phyloP scores from a whole-genome alignment of 2,329 filamentous ascomycete species.

The Colletotrichum gloeosporioides region DNA sequence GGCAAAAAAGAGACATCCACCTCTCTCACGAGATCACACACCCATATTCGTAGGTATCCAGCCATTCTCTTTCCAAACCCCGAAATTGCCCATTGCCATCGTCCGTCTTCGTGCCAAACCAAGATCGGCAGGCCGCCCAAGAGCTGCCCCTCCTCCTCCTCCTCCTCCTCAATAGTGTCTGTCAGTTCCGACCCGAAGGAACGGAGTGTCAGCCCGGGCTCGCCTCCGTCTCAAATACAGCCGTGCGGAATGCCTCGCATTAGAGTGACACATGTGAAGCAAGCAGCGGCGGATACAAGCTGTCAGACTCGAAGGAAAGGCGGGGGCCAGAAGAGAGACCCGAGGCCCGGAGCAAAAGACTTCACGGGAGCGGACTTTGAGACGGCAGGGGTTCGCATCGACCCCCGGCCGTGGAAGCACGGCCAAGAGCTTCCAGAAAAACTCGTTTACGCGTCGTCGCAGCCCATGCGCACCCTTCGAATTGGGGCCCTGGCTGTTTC shows the following conservation, averaged over 20 bases:
- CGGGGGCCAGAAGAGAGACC: background rate
- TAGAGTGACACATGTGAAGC: background rate
- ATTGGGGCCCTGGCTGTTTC: background rate
- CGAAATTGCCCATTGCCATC: background rate
- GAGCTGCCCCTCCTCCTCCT: background rate
- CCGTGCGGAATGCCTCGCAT: background rate
- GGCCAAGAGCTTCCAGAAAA: constrained; percentile 12
- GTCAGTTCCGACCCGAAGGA: background rate
- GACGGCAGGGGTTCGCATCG: background rate
- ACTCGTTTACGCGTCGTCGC: background rate
- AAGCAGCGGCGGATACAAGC: background rate
- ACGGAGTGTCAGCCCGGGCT: background rate
- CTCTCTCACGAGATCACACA: background rate
- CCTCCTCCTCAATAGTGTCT: background rate
- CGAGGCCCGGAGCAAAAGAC: background rate
- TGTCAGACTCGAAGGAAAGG: background rate
- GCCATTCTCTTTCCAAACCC: background rate
- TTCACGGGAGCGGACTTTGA: constrained; percentile 2
- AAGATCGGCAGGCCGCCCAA: background rate
- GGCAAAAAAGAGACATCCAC: background rate
- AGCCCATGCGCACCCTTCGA: background rate
- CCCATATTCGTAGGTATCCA: background rate
- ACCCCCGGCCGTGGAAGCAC: background rate
- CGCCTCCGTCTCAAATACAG: background rate
- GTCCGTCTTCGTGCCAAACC: background rate